A percentile compares a stretch with the other conserved stretches of the same genome.
These are phyloP conservation scores for Chimonanthus praecox DNA, from an alignment of 164 flowering plant genomes.

Conservation along the genomic window DNA sequence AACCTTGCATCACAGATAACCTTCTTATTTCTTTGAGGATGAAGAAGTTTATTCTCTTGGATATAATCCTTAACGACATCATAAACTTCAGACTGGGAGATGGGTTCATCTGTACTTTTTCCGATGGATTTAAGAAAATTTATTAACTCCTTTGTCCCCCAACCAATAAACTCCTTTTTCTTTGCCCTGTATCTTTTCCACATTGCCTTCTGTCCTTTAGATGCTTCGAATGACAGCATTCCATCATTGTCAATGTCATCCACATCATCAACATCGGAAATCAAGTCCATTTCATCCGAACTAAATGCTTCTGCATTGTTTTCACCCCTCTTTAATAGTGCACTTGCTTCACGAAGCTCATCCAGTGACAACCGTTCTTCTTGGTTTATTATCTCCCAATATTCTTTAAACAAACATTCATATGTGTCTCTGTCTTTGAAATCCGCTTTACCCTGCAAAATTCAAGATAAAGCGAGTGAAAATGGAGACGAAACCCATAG, in stretches of 20 bases:
- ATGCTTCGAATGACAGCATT: slow-evolving; percentile 9
- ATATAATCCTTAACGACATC: slow-evolving; percentile 45
- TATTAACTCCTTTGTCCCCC: slow-evolving; percentile 62
- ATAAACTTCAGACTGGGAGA: slow-evolving; percentile 45
- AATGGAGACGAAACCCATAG: background rate
- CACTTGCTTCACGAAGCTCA: slow-evolving; percentile 36
- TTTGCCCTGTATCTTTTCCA: slow-evolving; percentile 22
- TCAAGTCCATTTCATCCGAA: slow-evolving; percentile 12
- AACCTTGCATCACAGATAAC: slow-evolving; percentile 50
- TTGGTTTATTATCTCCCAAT: slow-evolving; percentile 57
- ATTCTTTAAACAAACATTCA: slow-evolving; percentile 62
- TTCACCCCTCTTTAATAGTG: slow-evolving; percentile 29
- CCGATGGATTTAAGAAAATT: slow-evolving; percentile 58
- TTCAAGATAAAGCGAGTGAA: slow-evolving; percentile 1
- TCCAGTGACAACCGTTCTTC: slow-evolving; percentile 38
- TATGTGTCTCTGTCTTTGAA: slow-evolving; percentile 50
- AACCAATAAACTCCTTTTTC: slow-evolving; percentile 48
- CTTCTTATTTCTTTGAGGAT: slow-evolving; percentile 49
- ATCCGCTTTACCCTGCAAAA: slow-evolving; percentile 54
- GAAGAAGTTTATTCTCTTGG: slow-evolving; percentile 37
- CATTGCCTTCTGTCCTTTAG: slow-evolving; percentile 14
- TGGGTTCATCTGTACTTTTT: slow-evolving; percentile 34
- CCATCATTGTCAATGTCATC: slow-evolving; percentile 11
- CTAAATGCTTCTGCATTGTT: slow-evolving; percentile 13
- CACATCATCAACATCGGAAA: slow-evolving; percentile 29